Evolutionary conservation across 805 yeast genomes (phyloP).

Genomic region (Myxozyma sirexii): DNA sequence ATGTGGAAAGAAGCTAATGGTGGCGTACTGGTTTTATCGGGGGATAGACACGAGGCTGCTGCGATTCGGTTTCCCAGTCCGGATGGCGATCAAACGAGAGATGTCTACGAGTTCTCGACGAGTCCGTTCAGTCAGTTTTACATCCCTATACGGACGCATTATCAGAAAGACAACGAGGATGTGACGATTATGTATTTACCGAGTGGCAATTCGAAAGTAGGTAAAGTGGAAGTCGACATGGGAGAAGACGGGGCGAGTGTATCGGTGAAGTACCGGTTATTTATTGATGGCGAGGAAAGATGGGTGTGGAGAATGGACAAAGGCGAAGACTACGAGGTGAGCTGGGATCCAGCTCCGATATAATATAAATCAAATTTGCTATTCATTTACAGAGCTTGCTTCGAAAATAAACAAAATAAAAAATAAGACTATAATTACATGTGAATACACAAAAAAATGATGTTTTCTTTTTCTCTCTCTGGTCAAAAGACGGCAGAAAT

Average conservation of each 20-base stretch:
- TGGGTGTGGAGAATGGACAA: slow-evolving; percentile 18
- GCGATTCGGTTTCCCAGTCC: slow-evolving; percentile 36
- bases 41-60: slow-evolving; percentile 38
- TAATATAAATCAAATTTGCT: not conserved
- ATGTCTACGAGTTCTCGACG: slow-evolving; percentile 36
- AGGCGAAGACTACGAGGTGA: not conserved
- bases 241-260: slow-evolving; percentile 3
- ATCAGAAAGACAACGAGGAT: slow-evolving; percentile 28
- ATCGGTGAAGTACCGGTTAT: slow-evolving; percentile 11
- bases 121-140: slow-evolving; percentile 37
- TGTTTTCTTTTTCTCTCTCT: too few relatives aligned
- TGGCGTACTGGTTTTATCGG: slow-evolving; percentile 32
- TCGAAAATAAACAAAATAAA: not conserved
- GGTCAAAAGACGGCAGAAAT: not conserved
- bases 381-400: not conserved
- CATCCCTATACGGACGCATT: slow-evolving; percentile 32
- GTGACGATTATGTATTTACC: slow-evolving; percentile 34
- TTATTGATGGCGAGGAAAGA: slow-evolving; percentile 23
- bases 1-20: slow-evolving; percentile 28
- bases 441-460: too few relatives aligned
- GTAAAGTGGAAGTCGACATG: slow-evolving; percentile 28
- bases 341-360: not conserved
- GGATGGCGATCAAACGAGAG: not conserved
- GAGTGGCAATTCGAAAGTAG: slow-evolving; percentile 33
- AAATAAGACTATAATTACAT: not conserved